These are phyloP conservation scores for Aspergillus felis DNA, from an alignment of 2,329 filamentous ascomycete genomes.

Conservation along the genomic window DNA sequence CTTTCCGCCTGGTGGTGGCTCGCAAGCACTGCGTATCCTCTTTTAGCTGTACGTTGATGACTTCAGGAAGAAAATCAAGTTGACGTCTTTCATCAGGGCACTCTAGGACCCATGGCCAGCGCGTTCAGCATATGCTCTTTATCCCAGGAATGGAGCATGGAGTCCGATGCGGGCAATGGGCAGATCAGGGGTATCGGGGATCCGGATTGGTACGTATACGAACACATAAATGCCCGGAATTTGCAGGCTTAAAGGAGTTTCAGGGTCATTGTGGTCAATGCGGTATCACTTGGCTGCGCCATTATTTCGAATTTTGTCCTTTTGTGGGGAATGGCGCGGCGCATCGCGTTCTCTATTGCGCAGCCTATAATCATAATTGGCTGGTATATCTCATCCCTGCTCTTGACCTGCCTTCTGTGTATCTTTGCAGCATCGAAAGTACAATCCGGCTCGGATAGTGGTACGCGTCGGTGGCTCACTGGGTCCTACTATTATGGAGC, in stretches of 20 bases:
- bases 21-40: slow-evolving; percentile 55
- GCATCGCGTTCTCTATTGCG: slow-evolving; percentile 52
- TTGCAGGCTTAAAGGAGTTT: background rate
- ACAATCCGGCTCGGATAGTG: background rate
- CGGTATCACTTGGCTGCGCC: slow-evolving; percentile 52
- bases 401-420: slow-evolving; percentile 52
- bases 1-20: slow-evolving; percentile 54
- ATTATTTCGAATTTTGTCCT: slow-evolving; percentile 53
- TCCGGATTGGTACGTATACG: background rate
- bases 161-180: slow-evolving; percentile 46
- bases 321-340: slow-evolving; percentile 57
- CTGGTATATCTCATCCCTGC: slow-evolving; percentile 52
- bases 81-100: slow-evolving; percentile 28
- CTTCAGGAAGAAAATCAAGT: background rate
- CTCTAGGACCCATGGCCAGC: slow-evolving; percentile 54
- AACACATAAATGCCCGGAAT: background rate
- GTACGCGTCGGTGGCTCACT: slow-evolving; percentile 45
- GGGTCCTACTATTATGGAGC: slow-evolving; percentile 60
- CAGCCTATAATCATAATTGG: slow-evolving; percentile 59
- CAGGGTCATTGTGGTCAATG: slow-evolving; percentile 53
- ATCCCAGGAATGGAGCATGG: slow-evolving; percentile 53
- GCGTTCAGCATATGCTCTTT: slow-evolving; percentile 55
- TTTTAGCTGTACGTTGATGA: slow-evolving; percentile 47
- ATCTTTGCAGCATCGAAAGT: slow-evolving; percentile 38
- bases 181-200: background rate